Base-by-base conservation (phyloP, 106 monocot species). In the Dioscorea alata region DNA sequence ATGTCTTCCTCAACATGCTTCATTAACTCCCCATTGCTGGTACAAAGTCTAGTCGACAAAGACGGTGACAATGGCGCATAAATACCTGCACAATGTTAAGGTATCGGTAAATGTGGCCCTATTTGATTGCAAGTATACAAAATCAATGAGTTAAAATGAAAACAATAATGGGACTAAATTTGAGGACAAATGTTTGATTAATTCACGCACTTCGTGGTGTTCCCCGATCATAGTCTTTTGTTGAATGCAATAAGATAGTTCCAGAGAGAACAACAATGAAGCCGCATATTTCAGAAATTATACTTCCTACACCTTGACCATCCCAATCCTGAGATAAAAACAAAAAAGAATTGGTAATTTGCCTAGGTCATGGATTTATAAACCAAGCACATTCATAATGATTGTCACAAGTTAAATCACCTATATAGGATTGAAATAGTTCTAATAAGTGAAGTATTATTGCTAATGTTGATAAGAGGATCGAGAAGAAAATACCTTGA, bases 221-320 rank as follows among this genome's bases (percentile, higher is more conserved):
- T 61, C 75, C 81, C 49, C 81, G 82, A 2, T 88, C 88, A 21
- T 61, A 77, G 69, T 96, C 95, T 67, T 92, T 96, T 2, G 95
- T 78, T 10, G 71, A 60, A 70, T 92, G 91, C 73, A 96, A 82
- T 49, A 96, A 64, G 54, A 86, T 86, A 23, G 91, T 96, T 8
- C 95, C 95, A n/a, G 86, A 91, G 6, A 96, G 75, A 64, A 96
- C 95, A 48, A 92, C 80, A 63, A 92, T 66, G 57, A 96, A 91
- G 50, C 91, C 95, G 67, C 95, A 96, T 17, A 96, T 86, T 80
- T 96, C 95, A 69, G 91, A 96, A 60, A 73, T 79, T 32, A 96
- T 86, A 73, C 68, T 84, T 75, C 88, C 88, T 24, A 58, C 59
- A 65, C 60, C 64, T 76, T 96, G 95, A 2, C 86, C 95, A 80